phyloP scores from a whole-genome alignment of 208 protist species.

The Crithidia bombi region DNA sequence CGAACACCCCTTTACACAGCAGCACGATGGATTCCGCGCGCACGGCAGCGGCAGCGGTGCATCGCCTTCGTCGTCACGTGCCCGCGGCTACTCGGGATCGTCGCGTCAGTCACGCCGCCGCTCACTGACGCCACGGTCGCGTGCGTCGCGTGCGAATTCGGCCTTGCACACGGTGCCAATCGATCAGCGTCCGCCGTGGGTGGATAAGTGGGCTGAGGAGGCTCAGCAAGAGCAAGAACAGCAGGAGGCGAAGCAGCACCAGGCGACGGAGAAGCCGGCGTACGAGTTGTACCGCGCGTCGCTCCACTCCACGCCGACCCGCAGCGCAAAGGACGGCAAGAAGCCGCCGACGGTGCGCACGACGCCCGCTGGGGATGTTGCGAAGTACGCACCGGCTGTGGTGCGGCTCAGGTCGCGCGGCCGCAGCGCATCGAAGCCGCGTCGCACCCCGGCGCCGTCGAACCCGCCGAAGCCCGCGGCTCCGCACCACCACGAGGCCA shows the following conservation, averaged over 20 bases:
- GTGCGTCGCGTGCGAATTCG: neutral
- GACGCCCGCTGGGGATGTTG: slow-evolving; percentile 4
- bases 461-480: neutral
- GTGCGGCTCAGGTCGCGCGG: slow-evolving; percentile 16
- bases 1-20: slow-evolving; percentile 20
- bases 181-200: slow-evolving; percentile 26
- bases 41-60: neutral
- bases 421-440: slow-evolving; percentile 3
- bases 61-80: neutral
- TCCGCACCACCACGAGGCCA: neutral
- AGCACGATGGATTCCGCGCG: slow-evolving; percentile 8
- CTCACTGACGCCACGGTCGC: neutral
- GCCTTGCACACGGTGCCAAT: slow-evolving; percentile 8
- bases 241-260: neutral
- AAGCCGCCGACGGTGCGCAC: neutral
- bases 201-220: slow-evolving; percentile 5
- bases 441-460: neutral
- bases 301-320: neutral
- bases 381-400: slow-evolving; percentile 12
- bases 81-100: slow-evolving; percentile 4
- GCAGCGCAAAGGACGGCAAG: neutral
- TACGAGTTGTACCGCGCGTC: neutral
- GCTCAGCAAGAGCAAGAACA: neutral
- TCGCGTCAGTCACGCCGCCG: slow-evolving; percentile 15
- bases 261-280: neutral